phyloP scores from a whole-genome alignment of 306 rosid genomes.

The Crotalaria pallida region DNA sequence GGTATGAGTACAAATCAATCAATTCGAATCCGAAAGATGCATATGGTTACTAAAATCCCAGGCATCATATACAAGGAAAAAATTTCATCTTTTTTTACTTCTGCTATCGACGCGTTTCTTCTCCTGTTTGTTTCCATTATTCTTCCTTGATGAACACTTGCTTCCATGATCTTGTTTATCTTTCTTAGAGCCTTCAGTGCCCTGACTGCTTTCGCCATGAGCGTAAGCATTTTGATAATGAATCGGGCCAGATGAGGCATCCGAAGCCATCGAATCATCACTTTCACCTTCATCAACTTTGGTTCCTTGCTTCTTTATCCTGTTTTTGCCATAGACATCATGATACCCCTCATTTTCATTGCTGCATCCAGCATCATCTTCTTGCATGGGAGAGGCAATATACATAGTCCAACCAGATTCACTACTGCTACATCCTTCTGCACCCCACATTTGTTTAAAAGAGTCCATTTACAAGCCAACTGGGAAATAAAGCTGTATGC shows the following conservation, averaged over 20 bases:
- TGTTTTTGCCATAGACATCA: conserved; percentile 8
- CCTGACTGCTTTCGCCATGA: conserved; percentile 15
- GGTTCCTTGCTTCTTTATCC: conserved; percentile 28
- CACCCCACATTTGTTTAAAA: conserved; percentile 37
- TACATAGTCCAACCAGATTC: conserved; percentile 94
- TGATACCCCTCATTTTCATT: conserved; percentile 21
- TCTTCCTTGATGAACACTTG: conserved; percentile 48
- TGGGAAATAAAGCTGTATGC: not conserved
- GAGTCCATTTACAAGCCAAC: conserved; percentile 33
- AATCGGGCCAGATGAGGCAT: conserved; percentile 74
- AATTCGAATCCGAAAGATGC: conserved; percentile 23
- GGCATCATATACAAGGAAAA: conserved; percentile 20
- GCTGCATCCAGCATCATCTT: conserved; percentile 49
- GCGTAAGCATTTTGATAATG: conserved; percentile 16
- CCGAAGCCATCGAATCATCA: conserved; percentile 88
- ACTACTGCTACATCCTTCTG: conserved; percentile 75
- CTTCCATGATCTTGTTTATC: conserved; percentile 41
- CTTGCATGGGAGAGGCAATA: conserved; percentile 62
- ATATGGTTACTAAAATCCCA: conserved; percentile 30
- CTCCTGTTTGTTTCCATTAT: conserved; percentile 44
- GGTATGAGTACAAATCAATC: conserved; percentile 26
- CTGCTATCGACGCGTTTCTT: conserved; percentile 52
- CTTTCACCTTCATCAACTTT: conserved; percentile 47
- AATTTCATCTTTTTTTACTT: conserved; percentile 43
- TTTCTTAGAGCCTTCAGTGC: conserved; percentile 29